Evolutionary conservation across 1,139 yeast genomes (phyloP), one percentile per base, ranked within the genome.

Genomic region (Yamadazyma triangularis): DNA sequence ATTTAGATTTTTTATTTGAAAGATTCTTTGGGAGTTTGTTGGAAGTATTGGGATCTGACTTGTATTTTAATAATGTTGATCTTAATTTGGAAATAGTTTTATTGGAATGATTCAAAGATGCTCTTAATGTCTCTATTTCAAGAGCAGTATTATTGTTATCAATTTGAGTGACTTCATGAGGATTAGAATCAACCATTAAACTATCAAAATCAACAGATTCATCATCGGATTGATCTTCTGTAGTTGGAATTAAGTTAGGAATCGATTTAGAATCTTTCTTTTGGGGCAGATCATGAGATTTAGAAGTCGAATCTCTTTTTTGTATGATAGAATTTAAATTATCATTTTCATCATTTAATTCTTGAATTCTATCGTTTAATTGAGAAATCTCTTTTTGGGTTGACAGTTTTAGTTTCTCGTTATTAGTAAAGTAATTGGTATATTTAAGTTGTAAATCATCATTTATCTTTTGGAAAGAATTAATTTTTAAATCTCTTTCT

Each of bases 81-180:
- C 80, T 69, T 39, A 79, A 62, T 44, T 71, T 75, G 9, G 73
- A 58, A 33, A 79, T 76, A 0, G 77, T 71, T 38, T 72, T 67
- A 45, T 80, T 79, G 4, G 91, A 83, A 52, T 75, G 85, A 16
- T 67, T 67, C 43, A 86, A 63, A 10, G 85, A 79, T 0, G 85
- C 73, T 41, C 73, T 68, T 42, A 83, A 60, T 0, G 89, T 79
- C 47, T 85, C 89, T 5, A 74, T 60, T 50, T 84, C 89, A 28
- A 82, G 58, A 11, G 70, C 75, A 2, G 72, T 60, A 40, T 73
- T 67, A 28, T 70, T 63, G 1, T 74, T 64, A 19, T 79, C 73
- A 1, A 69, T 29, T 13, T 40, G 41, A 0, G 65, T 54, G 10
- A 57, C 32, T 24, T 52, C 57, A 20, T 41, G 50, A 8, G 60